Evolutionary conservation across 257 asterid genomes (phyloP).

Genomic region (Pogostemon cablin): DNA sequence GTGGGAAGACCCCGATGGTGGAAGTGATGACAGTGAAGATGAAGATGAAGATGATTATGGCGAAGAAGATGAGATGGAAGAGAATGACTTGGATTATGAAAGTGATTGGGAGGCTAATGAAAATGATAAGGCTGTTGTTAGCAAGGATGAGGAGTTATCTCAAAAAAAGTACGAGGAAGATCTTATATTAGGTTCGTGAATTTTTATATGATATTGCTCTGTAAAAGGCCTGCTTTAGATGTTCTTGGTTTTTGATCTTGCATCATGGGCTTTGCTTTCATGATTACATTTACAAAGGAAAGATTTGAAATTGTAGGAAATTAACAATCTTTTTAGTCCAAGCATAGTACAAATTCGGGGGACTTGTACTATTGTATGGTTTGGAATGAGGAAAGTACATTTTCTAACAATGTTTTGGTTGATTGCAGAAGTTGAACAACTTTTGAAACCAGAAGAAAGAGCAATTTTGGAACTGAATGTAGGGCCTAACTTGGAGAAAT

Average conservation of each 20-base stretch:
- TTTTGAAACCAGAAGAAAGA: slow-evolving; percentile 75
- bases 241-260: not conserved
- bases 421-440: slow-evolving; percentile 73
- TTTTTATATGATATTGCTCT: not conserved
- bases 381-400: not conserved
- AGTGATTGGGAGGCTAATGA: slow-evolving; percentile 69
- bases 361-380: no score
- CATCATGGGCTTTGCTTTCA: not conserved
- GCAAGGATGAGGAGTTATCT: slow-evolving; percentile 38
- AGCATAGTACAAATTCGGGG: no score
- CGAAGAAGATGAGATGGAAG: slow-evolving; percentile 49
- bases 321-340: no score
- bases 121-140: slow-evolving; percentile 35
- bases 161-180: slow-evolving; percentile 52
- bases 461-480: slow-evolving; percentile 64
- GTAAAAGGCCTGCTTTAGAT: not conserved
- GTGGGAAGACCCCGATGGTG: slow-evolving; percentile 85
- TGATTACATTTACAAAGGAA: no score
- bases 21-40: slow-evolving; percentile 62
- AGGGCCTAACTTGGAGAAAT: slow-evolving; percentile 52
- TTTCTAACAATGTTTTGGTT: slow-evolving; percentile 7
- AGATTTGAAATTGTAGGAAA: no score
- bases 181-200: slow-evolving; percentile 55
- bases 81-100: slow-evolving; percentile 65
- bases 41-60: slow-evolving; percentile 50